Conservation (phyloP, 2,329 filamentous ascomycete genomes). For the Chrysosporium queenslandicum region DNA sequence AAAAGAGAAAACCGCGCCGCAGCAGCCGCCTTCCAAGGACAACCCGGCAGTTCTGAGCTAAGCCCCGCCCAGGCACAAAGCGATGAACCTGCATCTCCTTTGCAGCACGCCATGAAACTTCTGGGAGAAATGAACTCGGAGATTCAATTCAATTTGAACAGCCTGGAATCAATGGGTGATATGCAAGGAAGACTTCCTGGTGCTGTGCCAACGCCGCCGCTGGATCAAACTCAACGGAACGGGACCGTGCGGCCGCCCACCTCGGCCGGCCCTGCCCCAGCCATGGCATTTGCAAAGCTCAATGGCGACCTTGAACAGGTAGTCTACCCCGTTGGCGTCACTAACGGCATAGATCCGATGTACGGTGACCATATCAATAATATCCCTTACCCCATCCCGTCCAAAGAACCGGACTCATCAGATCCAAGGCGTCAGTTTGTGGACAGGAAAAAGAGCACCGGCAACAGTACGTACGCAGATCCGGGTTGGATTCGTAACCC, state of each 20-base stretch:
- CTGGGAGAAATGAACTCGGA: slow-evolving; percentile 57
- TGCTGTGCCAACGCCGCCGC: slow-evolving; percentile 47
- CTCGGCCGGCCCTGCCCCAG: slow-evolving; percentile 40
- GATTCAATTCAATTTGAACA: slow-evolving; percentile 53
- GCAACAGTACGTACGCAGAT: slow-evolving; percentile 50
- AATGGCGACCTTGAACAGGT: slow-evolving; percentile 56
- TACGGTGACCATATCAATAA: slow-evolving; percentile 90
- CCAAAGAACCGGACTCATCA: slow-evolving; percentile 48
- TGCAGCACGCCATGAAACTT: slow-evolving; percentile 58
- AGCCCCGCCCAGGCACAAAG: slow-evolving; percentile 44
- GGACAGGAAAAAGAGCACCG: slow-evolving; percentile 43
- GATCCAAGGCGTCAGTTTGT: slow-evolving; percentile 40
- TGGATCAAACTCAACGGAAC: slow-evolving; percentile 37
- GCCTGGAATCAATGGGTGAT: slow-evolving; percentile 56
- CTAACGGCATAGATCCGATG: slow-evolving; percentile 87
- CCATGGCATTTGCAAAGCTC: slow-evolving; percentile 42
- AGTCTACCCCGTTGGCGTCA: slow-evolving; percentile 84
- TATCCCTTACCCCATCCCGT: slow-evolving; percentile 72
- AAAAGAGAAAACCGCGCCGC: slow-evolving; percentile 48
- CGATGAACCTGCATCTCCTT: slow-evolving; percentile 55
- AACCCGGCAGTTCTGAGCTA: slow-evolving; percentile 33
- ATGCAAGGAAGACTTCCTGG: slow-evolving; percentile 46
- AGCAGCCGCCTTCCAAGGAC: slow-evolving; percentile 33
- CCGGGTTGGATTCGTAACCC: slow-evolving; percentile 60
- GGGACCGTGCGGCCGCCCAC: slow-evolving; percentile 36